phyloP scores from a whole-genome alignment of 2,329 filamentous ascomycete species.

The Penicillium expansum region DNA sequence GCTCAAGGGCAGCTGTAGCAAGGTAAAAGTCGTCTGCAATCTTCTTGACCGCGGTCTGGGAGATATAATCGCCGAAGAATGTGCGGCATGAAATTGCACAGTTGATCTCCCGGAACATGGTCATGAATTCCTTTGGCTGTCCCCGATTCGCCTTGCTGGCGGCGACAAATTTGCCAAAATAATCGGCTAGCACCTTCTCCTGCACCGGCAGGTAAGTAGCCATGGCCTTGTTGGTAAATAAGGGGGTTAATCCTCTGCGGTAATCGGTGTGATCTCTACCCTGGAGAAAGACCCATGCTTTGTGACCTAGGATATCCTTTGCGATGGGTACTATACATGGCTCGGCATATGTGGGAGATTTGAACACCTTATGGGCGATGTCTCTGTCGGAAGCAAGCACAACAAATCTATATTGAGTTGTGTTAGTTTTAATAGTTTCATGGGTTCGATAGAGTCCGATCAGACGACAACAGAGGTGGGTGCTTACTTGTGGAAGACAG shows the following conservation, averaged over 20 bases:
- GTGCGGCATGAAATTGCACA: constrained; percentile 84
- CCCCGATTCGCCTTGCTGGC: constrained; percentile 65
- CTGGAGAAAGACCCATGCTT: constrained; percentile 91
- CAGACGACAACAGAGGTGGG: not conserved
- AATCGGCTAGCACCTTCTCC: constrained; percentile 76
- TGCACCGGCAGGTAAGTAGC: constrained; percentile 83
- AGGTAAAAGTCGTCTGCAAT: constrained; percentile 91
- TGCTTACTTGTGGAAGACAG: constrained; percentile 86
- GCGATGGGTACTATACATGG: constrained; percentile 87
- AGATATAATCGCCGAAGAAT: constrained; percentile 87
- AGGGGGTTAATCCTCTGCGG: constrained; percentile 80
- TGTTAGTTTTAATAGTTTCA: not conserved
- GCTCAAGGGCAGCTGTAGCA: constrained; percentile 82
- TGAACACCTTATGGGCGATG: constrained; percentile 87
- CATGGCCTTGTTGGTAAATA: constrained; percentile 83
- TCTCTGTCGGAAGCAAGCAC: constrained; percentile 88
- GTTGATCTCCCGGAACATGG: constrained; percentile 81
- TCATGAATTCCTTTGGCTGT: constrained; percentile 75
- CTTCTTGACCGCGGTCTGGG: constrained; percentile 78
- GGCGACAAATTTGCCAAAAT: constrained; percentile 71
- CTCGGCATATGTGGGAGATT: constrained; percentile 79
- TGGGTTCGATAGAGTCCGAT: not conserved
- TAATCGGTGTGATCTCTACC: constrained; percentile 86
- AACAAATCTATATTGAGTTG: constrained; percentile 63
- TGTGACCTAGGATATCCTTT: constrained; percentile 77